Evolutionary conservation across 2,329 filamentous ascomycete species (phyloP), one percentile per base, ranked within the genome.

Genomic region (Trichoderma cornu-damae): DNA sequence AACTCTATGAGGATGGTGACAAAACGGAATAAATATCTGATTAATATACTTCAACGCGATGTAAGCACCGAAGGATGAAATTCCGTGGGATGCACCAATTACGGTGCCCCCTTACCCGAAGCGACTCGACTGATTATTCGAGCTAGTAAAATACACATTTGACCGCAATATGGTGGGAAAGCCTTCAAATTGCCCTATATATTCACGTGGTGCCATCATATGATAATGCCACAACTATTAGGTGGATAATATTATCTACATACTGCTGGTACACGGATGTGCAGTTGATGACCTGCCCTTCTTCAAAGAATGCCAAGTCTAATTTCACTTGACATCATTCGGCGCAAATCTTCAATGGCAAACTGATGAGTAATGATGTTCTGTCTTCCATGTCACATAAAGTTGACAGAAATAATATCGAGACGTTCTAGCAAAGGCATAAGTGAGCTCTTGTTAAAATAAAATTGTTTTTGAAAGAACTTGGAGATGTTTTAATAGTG

Each of bases 1-100:
- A 28, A 54, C 51, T 54, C 3, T 9, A 54, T 37, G 37, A 54
- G 51, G 51, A 44, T 54, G 51, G 51, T 54, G 51, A 30, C 1
- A 43, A 16, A 26, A 16, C 28, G n/a, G n/a, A n/a, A n/a, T n/a
- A n/a, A n/a, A n/a, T n/a, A 44, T 26, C 6, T 18, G 50, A 44
- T 53, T 6, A 53, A 4, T 5, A 28, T 22, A n/a, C n/a, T n/a
- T n/a, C n/a, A n/a, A 30, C 6, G 5, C 30, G 24, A 20, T 32
- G 14, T 11, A 35, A 50, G 14, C 51, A n/a, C 22, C 22, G 40
- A 26, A 14, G 16, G 16, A 37, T 24, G 16, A 20, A 3, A 47
- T 6, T n/a, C 28, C 28, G 28, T 8, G 12, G 16, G 14, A 30
- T 14, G 42, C 30, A 50, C 16, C 30, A 16, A 22, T 5, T 24